Conservation (phyloP, 768 basidiomycete genomes). For the Macrolepiota fuliginosa region DNA sequence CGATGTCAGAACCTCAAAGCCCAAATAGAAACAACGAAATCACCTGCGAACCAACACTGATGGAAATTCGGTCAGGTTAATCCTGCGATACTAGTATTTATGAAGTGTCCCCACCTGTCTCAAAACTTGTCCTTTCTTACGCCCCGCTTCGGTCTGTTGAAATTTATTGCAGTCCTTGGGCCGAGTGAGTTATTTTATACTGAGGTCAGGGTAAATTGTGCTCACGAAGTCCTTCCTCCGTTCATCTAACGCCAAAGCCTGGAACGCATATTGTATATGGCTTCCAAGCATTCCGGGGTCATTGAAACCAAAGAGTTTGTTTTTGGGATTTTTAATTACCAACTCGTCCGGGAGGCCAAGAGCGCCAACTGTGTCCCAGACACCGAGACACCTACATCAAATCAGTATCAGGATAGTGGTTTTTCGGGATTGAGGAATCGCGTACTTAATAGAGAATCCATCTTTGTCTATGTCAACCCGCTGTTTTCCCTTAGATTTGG, state of each 20-base stretch:
- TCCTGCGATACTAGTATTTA: background rate
- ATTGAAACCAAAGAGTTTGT: conserved; percentile 62
- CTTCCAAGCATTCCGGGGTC: conserved; percentile 51
- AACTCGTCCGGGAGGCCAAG: conserved; percentile 70
- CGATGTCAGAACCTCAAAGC: conserved; percentile 10
- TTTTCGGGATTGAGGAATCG: background rate
- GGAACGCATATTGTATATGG: conserved; percentile 65
- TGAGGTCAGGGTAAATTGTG: background rate
- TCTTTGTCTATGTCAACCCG: conserved; percentile 45
- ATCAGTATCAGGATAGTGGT: background rate
- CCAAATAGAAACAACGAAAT: conserved; percentile 14
- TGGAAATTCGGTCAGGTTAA: background rate
- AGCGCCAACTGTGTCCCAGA: conserved; percentile 79
- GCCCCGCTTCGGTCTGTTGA: conserved; percentile 51
- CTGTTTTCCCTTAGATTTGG: conserved; percentile 48
- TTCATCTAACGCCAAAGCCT: conserved; percentile 71
- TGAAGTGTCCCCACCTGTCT: conserved; percentile 46
- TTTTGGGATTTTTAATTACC: conserved; percentile 38
- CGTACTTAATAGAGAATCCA: conserved; percentile 63
- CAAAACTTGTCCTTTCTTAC: conserved; percentile 52
- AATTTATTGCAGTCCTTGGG: conserved; percentile 61
- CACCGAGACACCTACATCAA: conserved; percentile 56
- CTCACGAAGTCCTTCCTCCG: conserved; percentile 66
- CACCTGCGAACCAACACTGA: conserved; percentile 76
- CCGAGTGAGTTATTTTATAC: background rate